A percentile compares a stretch with the other conserved stretches of the same genome.
Conservation (phyloP, 331 rosid genomes). For the Stylosanthes scabra region DNA sequence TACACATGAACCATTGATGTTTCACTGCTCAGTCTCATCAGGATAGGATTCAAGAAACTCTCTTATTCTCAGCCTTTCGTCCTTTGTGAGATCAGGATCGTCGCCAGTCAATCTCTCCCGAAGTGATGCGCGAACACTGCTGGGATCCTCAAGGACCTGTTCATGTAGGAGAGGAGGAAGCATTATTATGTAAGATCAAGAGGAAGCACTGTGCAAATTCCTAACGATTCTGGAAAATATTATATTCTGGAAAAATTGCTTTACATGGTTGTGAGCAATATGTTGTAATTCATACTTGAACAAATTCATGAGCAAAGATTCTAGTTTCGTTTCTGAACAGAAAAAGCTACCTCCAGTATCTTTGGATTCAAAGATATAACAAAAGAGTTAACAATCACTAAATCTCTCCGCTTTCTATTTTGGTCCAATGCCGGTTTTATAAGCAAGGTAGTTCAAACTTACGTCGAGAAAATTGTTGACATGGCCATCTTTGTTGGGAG, state of each 20-base stretch:
- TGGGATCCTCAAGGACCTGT: slow-evolving; percentile 69
- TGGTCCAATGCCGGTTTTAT: background rate
- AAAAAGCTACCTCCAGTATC: slow-evolving; percentile 1
- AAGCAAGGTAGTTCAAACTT: slow-evolving; percentile 41
- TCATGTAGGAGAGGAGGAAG: slow-evolving; percentile 4
- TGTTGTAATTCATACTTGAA: slow-evolving; percentile 12
- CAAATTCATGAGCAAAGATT: background rate
- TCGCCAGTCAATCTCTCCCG: slow-evolving; percentile 65
- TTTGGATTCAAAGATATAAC: slow-evolving; percentile 4
- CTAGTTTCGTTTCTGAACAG: background rate
- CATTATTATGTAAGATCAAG: slow-evolving; percentile 29
- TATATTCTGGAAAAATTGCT: slow-evolving; percentile 14
- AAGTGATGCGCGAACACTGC: slow-evolving; percentile 50
- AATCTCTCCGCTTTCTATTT: background rate
- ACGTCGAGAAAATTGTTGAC: slow-evolving; percentile 81
- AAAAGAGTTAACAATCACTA: background rate
- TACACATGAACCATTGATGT: slow-evolving; percentile 24
- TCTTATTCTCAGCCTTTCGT: slow-evolving; percentile 65
- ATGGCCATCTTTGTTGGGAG: slow-evolving; percentile 85
- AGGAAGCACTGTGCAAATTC: slow-evolving; percentile 11
- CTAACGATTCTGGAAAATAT: slow-evolving; percentile 1
- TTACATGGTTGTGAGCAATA: background rate
- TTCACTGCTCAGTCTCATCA: slow-evolving; percentile 42
- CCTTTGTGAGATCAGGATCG: slow-evolving; percentile 65
- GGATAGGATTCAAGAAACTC: slow-evolving; percentile 69